phyloP scores from a whole-genome alignment of 345 rosid species.

The Iberis pinnata region DNA sequence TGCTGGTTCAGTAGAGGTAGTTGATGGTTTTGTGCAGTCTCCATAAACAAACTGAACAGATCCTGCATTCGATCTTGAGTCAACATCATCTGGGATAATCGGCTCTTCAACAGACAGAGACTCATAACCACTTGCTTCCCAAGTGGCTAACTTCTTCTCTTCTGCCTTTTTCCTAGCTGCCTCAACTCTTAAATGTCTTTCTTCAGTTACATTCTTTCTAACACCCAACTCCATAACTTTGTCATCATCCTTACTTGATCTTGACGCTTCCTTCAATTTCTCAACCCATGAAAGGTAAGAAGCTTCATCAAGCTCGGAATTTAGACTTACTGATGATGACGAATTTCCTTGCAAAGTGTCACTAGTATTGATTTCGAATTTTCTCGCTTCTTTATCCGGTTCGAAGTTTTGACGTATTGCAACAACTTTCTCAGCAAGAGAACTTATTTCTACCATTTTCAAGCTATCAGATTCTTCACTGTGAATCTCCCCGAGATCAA shows the following conservation, averaged over 20 bases:
- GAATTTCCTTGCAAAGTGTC: slow-evolving; percentile 30
- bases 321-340: slow-evolving; percentile 29
- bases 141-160: slow-evolving; percentile 58
- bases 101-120: slow-evolving; percentile 64
- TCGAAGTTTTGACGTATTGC: slow-evolving; percentile 43
- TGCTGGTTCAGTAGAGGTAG: slow-evolving; percentile 54
- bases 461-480: slow-evolving; percentile 40
- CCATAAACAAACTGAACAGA: slow-evolving; percentile 69
- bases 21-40: slow-evolving; percentile 70
- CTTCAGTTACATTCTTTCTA: slow-evolving; percentile 40
- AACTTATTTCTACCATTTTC: slow-evolving; percentile 45
- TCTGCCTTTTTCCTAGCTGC: slow-evolving; percentile 62
- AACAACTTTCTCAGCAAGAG: slow-evolving; percentile 59
- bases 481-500: slow-evolving; percentile 45
- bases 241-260: slow-evolving; percentile 35
- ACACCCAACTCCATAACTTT: slow-evolving; percentile 30
- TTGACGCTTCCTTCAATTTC: slow-evolving; percentile 51
- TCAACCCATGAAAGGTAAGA: slow-evolving; percentile 81
- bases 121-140: slow-evolving; percentile 70
- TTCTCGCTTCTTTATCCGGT: slow-evolving; percentile 37
- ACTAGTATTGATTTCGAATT: slow-evolving; percentile 43
- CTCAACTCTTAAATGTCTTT: slow-evolving; percentile 43
- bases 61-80: slow-evolving; percentile 46
- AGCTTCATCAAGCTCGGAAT: slow-evolving; percentile 73
- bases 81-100: slow-evolving; percentile 31